phyloP scores from a whole-genome alignment of 257 asterid species.

The Henckelia pumila region DNA sequence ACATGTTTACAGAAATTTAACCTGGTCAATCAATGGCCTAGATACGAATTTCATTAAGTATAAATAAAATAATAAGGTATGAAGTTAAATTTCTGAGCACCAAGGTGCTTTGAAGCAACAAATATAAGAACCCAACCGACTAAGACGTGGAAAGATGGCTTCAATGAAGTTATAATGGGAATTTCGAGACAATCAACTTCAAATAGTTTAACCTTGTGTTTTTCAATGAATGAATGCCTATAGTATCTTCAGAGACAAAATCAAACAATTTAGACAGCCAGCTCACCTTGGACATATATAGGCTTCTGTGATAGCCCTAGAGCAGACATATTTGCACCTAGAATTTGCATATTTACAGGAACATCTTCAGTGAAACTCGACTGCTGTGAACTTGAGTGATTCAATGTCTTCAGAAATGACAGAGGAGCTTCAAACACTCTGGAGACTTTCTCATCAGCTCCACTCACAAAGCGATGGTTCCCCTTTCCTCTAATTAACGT shows the following conservation, averaged over 20 bases:
- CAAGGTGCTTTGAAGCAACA: conserved; percentile 10
- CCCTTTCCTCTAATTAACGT: conserved; percentile 72
- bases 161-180: too few species aligned
- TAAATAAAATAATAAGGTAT: too few species aligned
- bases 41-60: too few species aligned
- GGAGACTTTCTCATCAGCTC: conserved; percentile 95
- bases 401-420: conserved; percentile 81
- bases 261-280: not conserved
- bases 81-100: too few species aligned
- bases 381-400: conserved; percentile 45
- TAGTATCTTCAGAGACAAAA: not conserved
- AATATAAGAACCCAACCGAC: too few species aligned
- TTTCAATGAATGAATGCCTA: not conserved
- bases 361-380: conserved; percentile 49
- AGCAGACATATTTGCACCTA: conserved; percentile 99
- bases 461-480: conserved; percentile 84
- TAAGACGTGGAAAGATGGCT: too few species aligned
- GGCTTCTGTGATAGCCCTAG: conserved; percentile 97
- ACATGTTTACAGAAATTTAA: too few species aligned
- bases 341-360: conserved; percentile 65
- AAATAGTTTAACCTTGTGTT: not conserved
- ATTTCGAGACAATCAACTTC: too few species aligned
- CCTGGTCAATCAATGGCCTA: too few species aligned
- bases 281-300: conserved; percentile 75
- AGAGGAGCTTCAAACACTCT: conserved; percentile 96